Base-by-base conservation (phyloP, 164 flowering plant genomes). In the Amborella trichopoda region DNA sequence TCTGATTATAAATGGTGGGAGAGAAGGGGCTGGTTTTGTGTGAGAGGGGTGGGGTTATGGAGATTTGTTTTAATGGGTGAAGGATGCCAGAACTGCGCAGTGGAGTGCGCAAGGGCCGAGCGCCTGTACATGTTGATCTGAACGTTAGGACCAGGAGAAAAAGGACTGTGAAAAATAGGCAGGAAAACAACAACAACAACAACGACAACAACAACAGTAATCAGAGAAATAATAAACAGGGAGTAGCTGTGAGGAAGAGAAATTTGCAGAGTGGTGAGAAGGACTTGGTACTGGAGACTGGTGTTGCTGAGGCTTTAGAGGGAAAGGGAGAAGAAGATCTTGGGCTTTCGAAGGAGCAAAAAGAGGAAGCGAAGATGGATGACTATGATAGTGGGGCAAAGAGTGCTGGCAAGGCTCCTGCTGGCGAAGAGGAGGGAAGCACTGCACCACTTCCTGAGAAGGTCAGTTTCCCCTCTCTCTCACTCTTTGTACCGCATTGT, bases 401-500 rank as follows among this genome's bases (percentile, higher is more conserved):
- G 38, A 77, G 80, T 40, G 79, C 58, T 11, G 88, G 71, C 34
- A 73, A 65, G 55, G 83, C 55, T 26, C 55, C 62, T 13, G 77
- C 49, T 1, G 78, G 66, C 11, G 94, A 83, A 24, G 94, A 88
- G 30, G 95, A 83, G 37, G 94, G 77, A 22, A 68, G 69, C 65
- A 72, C 84, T 0, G 66, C 79, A 21, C 91, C 94, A 13, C 53
- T 88, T 37, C 96, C 94, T 26, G 91, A 83, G 19, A 83, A 73
- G 89, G 96, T 88, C 43, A 11, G 50, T 20, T 74, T 32, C 40
- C 12, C 24, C 6, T 6, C 30, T 40, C 18, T 39, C 16, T 24
- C 26, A 38, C 19, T 25, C 20, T 14, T 24, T 6, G 38, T 30
- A 9, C 28, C n/a, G 5, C 34, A 0, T 16, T 9, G 18, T 28